phyloP scores from a whole-genome alignment of 306 rosid genomes.

The Sophora flavescens region DNA sequence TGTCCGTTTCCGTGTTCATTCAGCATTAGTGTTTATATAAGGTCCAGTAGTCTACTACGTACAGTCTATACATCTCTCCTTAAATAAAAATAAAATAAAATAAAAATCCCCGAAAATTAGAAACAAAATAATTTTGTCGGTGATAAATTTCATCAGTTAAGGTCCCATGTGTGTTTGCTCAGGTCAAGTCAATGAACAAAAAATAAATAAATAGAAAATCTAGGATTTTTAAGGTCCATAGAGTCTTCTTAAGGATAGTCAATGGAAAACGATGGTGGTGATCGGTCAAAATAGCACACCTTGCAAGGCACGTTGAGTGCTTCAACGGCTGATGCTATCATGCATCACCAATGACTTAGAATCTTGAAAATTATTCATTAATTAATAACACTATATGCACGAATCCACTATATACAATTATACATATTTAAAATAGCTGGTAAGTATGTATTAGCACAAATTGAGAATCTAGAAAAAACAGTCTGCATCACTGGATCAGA shows the following conservation, averaged over 20 bases:
- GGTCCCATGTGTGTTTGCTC: neutral
- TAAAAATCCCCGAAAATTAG: neutral
- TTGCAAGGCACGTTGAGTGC: conserved; percentile 47
- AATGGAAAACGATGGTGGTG: conserved; percentile 16
- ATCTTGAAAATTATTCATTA: conserved; percentile 5
- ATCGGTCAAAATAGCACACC: conserved; percentile 28
- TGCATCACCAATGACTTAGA: neutral
- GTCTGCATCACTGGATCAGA: too few species aligned
- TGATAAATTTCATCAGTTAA: neutral
- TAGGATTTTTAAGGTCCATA: neutral
- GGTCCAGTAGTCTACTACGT: too few species aligned
- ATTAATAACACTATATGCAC: neutral
- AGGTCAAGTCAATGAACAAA: conserved; percentile 36
- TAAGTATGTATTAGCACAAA: too few species aligned
- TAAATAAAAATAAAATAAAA: neutral
- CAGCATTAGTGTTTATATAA: too few species aligned
- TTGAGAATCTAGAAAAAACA: too few species aligned
- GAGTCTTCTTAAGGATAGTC: conserved; percentile 33
- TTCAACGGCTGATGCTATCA: conserved; percentile 1
- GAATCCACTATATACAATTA: too few species aligned
- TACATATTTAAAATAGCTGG: too few species aligned
- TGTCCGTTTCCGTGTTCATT: too few species aligned
- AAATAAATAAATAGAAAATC: neutral
- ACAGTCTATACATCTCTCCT: neutral
- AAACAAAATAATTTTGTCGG: neutral